These are phyloP conservation scores for Lecanosticta acicola DNA, from an alignment of 2,329 filamentous ascomycete species.

Conservation along the genomic window DNA sequence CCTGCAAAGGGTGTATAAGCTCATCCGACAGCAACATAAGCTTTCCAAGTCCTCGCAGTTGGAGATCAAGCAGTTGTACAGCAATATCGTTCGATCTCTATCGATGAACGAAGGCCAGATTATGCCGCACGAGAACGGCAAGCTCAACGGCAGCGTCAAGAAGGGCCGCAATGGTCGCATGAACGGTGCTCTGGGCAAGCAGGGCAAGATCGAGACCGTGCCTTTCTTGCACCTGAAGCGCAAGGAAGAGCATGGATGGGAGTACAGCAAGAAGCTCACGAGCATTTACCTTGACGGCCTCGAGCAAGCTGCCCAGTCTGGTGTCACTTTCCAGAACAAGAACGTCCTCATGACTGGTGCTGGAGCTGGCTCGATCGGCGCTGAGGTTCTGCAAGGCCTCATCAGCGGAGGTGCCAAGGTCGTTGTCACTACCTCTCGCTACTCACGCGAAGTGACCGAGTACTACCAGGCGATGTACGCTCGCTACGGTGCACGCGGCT, in stretches of 20 bases:
- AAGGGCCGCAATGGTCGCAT: slow-evolving; percentile 50
- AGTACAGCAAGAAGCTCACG: slow-evolving; percentile 98
- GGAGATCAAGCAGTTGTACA: slow-evolving; percentile 92
- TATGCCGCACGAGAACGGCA: slow-evolving; percentile 77
- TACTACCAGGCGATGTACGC: slow-evolving; percentile 99
- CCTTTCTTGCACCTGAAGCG: slow-evolving; percentile 96
- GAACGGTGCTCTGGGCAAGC: slow-evolving; percentile 54
- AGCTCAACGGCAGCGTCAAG: slow-evolving; percentile 57
- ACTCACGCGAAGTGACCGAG: slow-evolving; percentile 94
- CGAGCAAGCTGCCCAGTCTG: slow-evolving; percentile 78
- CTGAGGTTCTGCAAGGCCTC: slow-evolving; percentile 90
- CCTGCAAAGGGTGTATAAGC: slow-evolving; percentile 89
- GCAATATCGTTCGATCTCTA: slow-evolving; percentile 86
- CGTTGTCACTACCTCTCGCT: slow-evolving; percentile 91
- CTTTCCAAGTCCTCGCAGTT: slow-evolving; percentile 93
- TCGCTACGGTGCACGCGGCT: slow-evolving; percentile 85
- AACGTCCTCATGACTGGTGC: slow-evolving; percentile 97
- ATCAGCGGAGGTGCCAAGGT: slow-evolving; percentile 97
- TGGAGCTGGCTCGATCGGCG: slow-evolving; percentile 94
- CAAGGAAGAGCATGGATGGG: slow-evolving; percentile 90
- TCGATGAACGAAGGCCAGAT: slow-evolving; percentile 99
- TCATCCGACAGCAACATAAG: slow-evolving; percentile 97
- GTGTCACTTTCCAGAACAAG: slow-evolving; percentile 90
- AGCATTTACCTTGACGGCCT: slow-evolving; percentile 86
- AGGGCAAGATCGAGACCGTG: slow-evolving; percentile 90